Conservation (phyloP, 345 rosid genomes). For the Raphanus raphanistrum region DNA sequence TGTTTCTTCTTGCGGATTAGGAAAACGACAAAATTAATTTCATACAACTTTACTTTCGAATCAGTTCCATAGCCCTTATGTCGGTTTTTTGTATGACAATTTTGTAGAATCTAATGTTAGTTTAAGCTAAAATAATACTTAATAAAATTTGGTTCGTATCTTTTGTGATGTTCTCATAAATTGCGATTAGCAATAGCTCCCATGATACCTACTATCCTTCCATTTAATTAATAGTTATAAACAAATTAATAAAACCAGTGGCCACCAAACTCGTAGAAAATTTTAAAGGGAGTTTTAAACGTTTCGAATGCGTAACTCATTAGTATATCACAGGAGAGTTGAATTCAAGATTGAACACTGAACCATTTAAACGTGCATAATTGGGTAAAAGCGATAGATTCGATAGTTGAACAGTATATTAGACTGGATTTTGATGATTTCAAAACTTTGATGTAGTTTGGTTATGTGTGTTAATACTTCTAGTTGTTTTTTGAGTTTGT, state of each 20-base stretch:
- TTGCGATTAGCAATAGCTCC: conserved; percentile 12
- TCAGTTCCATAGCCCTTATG: conserved; percentile 25
- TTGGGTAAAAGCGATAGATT: background rate
- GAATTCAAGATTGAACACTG: background rate
- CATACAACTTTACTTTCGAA: background rate
- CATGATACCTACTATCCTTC: conserved; percentile 22
- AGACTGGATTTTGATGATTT: background rate
- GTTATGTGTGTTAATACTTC: background rate
- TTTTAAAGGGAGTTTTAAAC: background rate
- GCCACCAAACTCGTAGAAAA: conserved; percentile 17
- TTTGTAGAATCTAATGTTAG: background rate
- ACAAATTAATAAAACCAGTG: background rate
- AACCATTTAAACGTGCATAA: conserved; percentile 23
- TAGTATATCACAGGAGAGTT: background rate
- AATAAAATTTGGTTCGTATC: conserved; percentile 22
- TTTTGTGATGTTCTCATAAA: conserved; percentile 31
- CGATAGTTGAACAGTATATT: background rate
- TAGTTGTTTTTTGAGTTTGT: background rate
- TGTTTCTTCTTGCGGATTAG: conserved; percentile 6
- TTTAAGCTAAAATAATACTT: conserved; percentile 1
- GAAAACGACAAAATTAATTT: conserved; percentile 26
- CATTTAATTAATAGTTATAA: conserved; percentile 10
- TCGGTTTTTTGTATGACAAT: conserved; percentile 24
- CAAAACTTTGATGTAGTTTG: background rate
- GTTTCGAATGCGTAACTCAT: conserved; percentile 18